Conservation (phyloP, 78 protist species). For the slime mould (Dictyostelium discoideum) region dicty_2.7 NC_007088.5:1984001-1984500, state of each 20-base stretch:
- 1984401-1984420: background rate
- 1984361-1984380: background rate
- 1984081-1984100: background rate
- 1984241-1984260: background rate
- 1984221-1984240: background rate
- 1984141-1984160: background rate
- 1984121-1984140: background rate
- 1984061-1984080: conserved; percentile 1
- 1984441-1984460: background rate
- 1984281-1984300: background rate
- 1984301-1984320: background rate
- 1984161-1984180: background rate
- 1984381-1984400: background rate
- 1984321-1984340: background rate
- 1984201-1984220: too few relatives aligned
- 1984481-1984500: background rate
- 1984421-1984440: background rate
- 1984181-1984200: background rate
- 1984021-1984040: background rate
- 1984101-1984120: background rate
- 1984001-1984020: background rate
- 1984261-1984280: background rate
- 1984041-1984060: conserved; percentile 5
- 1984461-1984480: background rate
- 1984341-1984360: background rate